phyloP scores from a whole-genome alignment of 225 moss, liverwort and hornwort species.

The Sphagnum contortum region DNA sequence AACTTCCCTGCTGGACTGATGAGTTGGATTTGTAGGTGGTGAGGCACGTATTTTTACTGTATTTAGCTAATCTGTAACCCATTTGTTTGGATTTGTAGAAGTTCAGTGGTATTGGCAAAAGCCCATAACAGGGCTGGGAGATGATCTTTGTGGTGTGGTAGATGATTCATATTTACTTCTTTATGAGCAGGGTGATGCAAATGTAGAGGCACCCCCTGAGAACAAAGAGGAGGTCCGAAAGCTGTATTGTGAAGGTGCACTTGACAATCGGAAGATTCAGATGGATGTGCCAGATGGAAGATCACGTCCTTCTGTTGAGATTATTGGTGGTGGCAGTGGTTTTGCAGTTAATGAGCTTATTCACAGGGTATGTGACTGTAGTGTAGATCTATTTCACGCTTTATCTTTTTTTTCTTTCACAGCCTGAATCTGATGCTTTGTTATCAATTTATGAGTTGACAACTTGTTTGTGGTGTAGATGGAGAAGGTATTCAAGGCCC shows the following conservation, averaged over 20 bases:
- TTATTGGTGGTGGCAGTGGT: conserved; percentile 63
- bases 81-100: too few species aligned
- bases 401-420: too few species aligned
- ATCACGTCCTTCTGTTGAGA: conserved; percentile 60
- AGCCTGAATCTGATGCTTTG: not conserved
- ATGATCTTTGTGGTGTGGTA: too few species aligned
- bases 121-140: too few species aligned
- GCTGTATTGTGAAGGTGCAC: conserved; percentile 68
- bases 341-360: conserved; percentile 81
- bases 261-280: conserved; percentile 82
- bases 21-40: too few species aligned
- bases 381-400: too few species aligned
- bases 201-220: conserved; percentile 33
- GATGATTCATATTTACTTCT: not conserved
- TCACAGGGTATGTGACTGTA: conserved; percentile 45
- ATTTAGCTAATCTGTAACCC: too few species aligned
- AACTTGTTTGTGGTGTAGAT: conserved; percentile 38
- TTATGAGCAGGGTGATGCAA: conserved; percentile 45
- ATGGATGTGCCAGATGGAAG: conserved; percentile 83
- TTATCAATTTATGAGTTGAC: conserved; percentile 9
- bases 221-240: conserved; percentile 62
- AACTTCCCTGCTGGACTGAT: too few species aligned
- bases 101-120: too few species aligned
- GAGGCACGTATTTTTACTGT: too few species aligned
- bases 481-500: conserved; percentile 91